Base-by-base conservation (phyloP, 2,329 filamentous ascomycete species). In the Colletotrichum lupini region DNA sequence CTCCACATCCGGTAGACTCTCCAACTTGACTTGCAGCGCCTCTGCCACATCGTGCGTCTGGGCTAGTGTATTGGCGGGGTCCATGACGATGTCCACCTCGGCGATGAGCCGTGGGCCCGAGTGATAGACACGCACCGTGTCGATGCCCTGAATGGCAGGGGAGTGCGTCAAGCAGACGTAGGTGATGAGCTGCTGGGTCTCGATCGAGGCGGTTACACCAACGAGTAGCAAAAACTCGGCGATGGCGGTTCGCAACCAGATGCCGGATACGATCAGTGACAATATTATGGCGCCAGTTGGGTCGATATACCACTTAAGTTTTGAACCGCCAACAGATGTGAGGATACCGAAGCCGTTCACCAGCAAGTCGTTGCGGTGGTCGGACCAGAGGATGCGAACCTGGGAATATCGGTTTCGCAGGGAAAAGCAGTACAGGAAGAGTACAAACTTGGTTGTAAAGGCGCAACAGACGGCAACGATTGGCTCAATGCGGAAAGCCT, bases 161-260 rank as follows among this genome's bases (percentile, higher is more conserved):
- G 94, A 95, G 85, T 98, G 97, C n/a, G 96, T 98, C 86, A 98
- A 92, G 87, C 94, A 95, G 78, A 97, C 94, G 83, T 99, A 98
- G 0, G 96, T 98, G 80, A 98, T 97, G 76, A 97, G 91, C 83
- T 98, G 95, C 82, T 97, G 92, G 81, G 92, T 95, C 78, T 94
- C 90, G 16, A 95, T 94, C 66, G 94, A 92, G 2, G 95, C 95
- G 0, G 93, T 93, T 5, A 97, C 94, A 59, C 96, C 97, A 59
- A 98, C 95, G 9, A 99, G 88, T 42, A 98, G 88, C 81, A 97
- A 87, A 82, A 98, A 98, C 84, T 98, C 96, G 68, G 89, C 88
- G 79, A 95, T 97, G 1, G 95, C 95, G 0, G 95, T 98, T 74
- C 90, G 89, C 52, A 95, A 85, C 97, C 96, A 98, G 75, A 98